Conservation (phyloP, 192 early-diverging fungal species). For the Entomortierella lignicola region DNA sequence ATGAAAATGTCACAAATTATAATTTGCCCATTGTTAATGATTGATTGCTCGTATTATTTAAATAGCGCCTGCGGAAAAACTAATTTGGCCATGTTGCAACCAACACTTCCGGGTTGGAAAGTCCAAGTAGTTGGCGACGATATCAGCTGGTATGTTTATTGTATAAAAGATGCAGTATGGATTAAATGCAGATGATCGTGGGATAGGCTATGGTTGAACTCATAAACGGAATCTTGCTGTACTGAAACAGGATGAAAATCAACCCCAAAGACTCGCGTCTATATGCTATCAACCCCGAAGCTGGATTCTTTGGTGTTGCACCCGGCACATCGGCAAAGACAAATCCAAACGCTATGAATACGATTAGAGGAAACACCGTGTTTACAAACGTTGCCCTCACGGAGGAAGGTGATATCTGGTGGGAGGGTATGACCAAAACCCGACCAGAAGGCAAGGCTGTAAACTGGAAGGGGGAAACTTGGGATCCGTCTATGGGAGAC, state of each 20-base stretch:
- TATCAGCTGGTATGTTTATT: conserved; percentile 39
- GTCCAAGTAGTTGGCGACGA: conserved; percentile 50
- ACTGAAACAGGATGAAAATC: conserved; percentile 47
- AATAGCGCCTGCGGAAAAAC: conserved; percentile 50
- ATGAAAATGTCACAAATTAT: background rate
- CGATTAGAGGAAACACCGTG: conserved; percentile 40
- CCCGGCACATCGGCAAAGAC: conserved; percentile 52
- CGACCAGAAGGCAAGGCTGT: conserved; percentile 40
- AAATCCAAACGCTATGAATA: conserved; percentile 49
- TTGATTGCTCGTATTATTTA: background rate
- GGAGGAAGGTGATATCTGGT: conserved; percentile 46
- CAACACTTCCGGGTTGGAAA: conserved; percentile 52
- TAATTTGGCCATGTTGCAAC: conserved; percentile 48
- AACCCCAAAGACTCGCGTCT: conserved; percentile 39
- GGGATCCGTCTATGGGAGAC: conserved; percentile 49
- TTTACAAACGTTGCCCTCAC: conserved; percentile 49
- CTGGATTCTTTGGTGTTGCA: conserved; percentile 55
- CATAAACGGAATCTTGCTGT: too few species aligned
- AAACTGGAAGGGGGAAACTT: conserved; percentile 45
- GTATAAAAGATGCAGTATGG: background rate
- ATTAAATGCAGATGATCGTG: background rate
- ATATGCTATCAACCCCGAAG: conserved; percentile 54
- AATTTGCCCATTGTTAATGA: background rate
- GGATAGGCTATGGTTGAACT: too few species aligned
- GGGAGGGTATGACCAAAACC: conserved; percentile 50